A percentile compares a stretch with the other conserved stretches of the same genome.
Evolutionary conservation across 139 green algal species (phyloP).

Genomic region (Micromonas commoda): DNA sequence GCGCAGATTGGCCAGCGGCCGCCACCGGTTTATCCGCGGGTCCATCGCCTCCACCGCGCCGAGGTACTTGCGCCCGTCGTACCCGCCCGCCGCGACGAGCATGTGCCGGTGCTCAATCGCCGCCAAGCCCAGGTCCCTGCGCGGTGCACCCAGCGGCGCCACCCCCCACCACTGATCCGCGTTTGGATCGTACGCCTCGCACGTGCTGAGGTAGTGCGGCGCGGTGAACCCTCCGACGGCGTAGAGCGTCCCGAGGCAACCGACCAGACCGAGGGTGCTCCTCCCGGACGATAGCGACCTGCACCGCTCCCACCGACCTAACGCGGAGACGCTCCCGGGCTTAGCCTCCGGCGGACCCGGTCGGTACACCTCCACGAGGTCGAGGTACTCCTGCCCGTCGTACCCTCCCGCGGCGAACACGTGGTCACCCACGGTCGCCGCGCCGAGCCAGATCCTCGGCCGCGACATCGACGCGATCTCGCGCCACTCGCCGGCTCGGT

Average conservation of each 20-base stretch:
- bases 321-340: background rate
- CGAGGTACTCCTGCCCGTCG: conserved; percentile 14
- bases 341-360: background rate
- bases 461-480: background rate
- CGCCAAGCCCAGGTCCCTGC: background rate
- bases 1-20: background rate
- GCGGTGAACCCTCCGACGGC: conserved; percentile 9
- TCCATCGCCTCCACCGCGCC: conserved; percentile 1
- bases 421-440: background rate
- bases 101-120: background rate
- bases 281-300: background rate
- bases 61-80: conserved; percentile 6
- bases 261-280: background rate
- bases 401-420: conserved; percentile 6
- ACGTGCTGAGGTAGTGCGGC: background rate
- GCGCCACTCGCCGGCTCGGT: background rate
- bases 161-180: background rate
- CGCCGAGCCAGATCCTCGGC: conserved; percentile 5
- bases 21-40: background rate
- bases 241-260: background rate
- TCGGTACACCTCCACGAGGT: conserved; percentile 4
- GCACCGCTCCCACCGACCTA: background rate
- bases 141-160: background rate
- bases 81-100: background rate
- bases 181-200: conserved; percentile 18